Base-by-base conservation (phyloP, 352 stramenopile species). In the Phytophthora cajani region DNA sequence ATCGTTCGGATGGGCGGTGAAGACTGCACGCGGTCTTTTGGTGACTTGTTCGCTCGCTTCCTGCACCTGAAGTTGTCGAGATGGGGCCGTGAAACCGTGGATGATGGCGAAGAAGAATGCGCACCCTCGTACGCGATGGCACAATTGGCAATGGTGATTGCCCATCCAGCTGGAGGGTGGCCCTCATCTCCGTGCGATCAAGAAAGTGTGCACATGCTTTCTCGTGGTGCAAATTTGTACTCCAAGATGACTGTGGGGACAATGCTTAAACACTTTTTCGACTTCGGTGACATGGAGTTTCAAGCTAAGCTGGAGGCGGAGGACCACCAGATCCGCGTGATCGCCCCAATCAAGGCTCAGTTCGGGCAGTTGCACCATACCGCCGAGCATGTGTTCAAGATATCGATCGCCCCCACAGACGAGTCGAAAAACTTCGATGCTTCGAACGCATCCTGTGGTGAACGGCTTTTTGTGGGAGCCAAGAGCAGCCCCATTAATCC, bases 181-280 rank as follows among this genome's bases (percentile, higher is more conserved):
- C 82, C 88, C 8, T 68, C 64, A 23, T 85, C 86, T 16, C 86
- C 89, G 1, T 89, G 74, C 17, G 89, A 97, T 58, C 67, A 71
- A 46, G 88, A 94, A 63, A 94, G 84, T 57, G 76, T 73, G 5
- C 71, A 86, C 21, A 74, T 94, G 75, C 75, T 97, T 1, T 88
- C 85, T 33, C 87, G 77, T 50, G 89, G 89, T 19, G 85, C 86
- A 14, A 94, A 95, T 58, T 65, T 97, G 64, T 95, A 95, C 64
- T 94, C 88, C 0, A 93, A 94, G 65, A 74, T 80, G 69, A 91
- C 87, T 11, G 87, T 91, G 33, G 86, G 84, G 10, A 89, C 87
- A 17, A 65, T 92, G n/a, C 60, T 95, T 3, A 95, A 95, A 58
- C 76, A 84, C 52, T 97, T 97, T 71, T 95, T 97, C 44, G 88